phyloP scores from a whole-genome alignment of 441 rosid species.

The Euphorbia corollata region DNA sequence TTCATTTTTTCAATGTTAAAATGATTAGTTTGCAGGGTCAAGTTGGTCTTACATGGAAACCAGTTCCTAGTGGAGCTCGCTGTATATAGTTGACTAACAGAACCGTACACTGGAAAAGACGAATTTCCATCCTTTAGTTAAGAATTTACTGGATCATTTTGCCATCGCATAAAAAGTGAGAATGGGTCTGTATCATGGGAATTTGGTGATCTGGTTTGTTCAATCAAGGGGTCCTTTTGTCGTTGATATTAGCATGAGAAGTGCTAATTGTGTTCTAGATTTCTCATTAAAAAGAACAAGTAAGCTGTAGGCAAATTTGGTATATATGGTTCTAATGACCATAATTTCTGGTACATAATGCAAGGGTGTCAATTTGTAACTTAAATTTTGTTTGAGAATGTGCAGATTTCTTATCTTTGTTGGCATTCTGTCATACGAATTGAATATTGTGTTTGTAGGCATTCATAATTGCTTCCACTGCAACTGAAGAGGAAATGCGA shows the following conservation, averaged over 20 bases:
- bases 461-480: slow-evolving; percentile 88
- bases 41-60: slow-evolving; percentile 12
- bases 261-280: neutral
- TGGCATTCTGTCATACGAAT: slow-evolving; percentile 6
- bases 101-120: neutral
- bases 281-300: neutral
- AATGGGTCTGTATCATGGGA: neutral
- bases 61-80: slow-evolving; percentile 5
- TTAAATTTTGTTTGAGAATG: neutral
- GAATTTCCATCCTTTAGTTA: neutral
- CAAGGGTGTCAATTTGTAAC: neutral
- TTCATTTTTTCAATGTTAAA: neutral
- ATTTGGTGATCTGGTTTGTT: neutral
- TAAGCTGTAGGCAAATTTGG: slow-evolving; percentile 3
- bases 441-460: slow-evolving; percentile 39
- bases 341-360: neutral
- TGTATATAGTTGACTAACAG: slow-evolving; percentile 11
- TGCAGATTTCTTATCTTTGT: no score
- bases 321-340: neutral
- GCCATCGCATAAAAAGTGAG: neutral
- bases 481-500: slow-evolving; percentile 81
- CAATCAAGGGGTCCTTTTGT: neutral
- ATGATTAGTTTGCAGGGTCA: slow-evolving; percentile 6
- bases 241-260: neutral
- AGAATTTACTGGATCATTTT: neutral